Evolutionary conservation across 2,329 filamentous ascomycete genomes (phyloP).

Genomic region (Pseudogymnoascus sp.): DNA sequence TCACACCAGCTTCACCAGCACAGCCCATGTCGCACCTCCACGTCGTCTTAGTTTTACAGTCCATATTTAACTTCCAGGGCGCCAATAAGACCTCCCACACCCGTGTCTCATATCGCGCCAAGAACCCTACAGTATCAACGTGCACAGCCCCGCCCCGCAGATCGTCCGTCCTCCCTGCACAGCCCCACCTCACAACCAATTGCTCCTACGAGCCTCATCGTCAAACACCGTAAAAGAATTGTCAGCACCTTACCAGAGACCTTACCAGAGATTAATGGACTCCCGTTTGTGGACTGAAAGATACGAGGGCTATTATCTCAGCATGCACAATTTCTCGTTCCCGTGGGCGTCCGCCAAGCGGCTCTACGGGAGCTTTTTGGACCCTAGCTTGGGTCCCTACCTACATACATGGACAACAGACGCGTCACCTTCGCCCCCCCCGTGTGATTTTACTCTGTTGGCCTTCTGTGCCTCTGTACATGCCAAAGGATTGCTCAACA

Average conservation of each 20-base stretch:
- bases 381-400: background rate
- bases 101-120: background rate
- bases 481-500: background rate
- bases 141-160: conserved; percentile 5
- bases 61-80: background rate
- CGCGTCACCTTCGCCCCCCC: background rate
- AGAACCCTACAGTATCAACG: background rate
- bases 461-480: background rate
- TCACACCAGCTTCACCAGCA: background rate
- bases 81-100: background rate
- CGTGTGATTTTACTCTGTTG: background rate
- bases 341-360: background rate
- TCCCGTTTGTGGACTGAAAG: background rate
- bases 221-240: background rate
- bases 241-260: background rate
- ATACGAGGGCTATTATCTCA: background rate
- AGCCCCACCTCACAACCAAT: background rate
- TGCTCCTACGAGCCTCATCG: background rate
- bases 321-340: background rate
- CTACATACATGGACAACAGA: background rate
- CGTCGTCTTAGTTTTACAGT: background rate
- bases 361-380: background rate
- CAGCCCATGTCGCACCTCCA: background rate
- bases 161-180: background rate
- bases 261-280: background rate